These are phyloP conservation scores for Rhodotorula kratochvilovae DNA, from an alignment of 768 basidiomycete genomes.

Conservation along the genomic window DNA sequence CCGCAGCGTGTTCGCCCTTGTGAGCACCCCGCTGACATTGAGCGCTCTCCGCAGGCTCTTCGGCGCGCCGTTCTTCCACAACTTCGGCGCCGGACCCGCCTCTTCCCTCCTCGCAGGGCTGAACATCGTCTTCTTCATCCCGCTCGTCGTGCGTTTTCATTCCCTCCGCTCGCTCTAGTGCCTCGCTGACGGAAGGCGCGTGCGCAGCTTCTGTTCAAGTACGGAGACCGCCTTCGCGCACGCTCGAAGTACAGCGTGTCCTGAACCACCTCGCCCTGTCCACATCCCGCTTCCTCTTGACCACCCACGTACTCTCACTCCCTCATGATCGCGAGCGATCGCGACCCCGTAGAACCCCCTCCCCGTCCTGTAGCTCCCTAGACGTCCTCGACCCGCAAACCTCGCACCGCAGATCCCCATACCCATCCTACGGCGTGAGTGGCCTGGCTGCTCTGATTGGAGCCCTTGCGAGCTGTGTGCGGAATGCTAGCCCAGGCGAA, in stretches of 20 bases:
- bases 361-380: too few relatives aligned
- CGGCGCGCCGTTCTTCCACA: conserved; percentile 44
- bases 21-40: neutral
- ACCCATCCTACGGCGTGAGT: too few relatives aligned
- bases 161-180: neutral
- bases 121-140: conserved; percentile 45
- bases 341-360: too few relatives aligned
- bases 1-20: neutral
- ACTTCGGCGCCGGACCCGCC: conserved; percentile 46
- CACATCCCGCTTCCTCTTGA: neutral
- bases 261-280: neutral
- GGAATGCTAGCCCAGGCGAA: neutral
- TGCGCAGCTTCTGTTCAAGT: neutral
- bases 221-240: conserved; percentile 2
- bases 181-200: neutral
- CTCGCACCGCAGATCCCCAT: too few relatives aligned
- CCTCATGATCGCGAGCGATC: too few relatives aligned
- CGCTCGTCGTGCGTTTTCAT: conserved; percentile 43
- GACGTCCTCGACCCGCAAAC: too few relatives aligned
- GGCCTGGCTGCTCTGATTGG: too few relatives aligned
- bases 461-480: too few relatives aligned
- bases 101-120: conserved; percentile 45
- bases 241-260: conserved; percentile 5
- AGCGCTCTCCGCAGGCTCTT: conserved; percentile 33
- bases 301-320: neutral